Evolutionary conservation across 495 filamentous ascomycete species (phyloP), one percentile per base, ranked within the genome.

Genomic region (Neurospora pannonica): DNA sequence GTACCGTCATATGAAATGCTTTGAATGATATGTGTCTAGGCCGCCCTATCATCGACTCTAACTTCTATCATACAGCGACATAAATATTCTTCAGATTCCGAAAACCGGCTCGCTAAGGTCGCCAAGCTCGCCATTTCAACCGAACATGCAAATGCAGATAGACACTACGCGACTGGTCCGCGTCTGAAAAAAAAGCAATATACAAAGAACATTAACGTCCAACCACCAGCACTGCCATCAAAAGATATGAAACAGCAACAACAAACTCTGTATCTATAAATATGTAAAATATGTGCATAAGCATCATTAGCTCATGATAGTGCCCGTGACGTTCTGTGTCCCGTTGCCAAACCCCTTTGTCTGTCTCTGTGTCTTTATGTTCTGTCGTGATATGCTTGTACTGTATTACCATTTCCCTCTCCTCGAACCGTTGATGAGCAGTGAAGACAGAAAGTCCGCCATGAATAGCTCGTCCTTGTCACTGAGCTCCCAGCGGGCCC

Each of bases 381-480:
- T 67, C 54, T 67, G 54, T 67, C 54, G 54, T 67, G 54, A 67
- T 67, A 34, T 67, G 2, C 13, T 36, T 67, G 54, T 31, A 67
- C 54, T 34, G 28, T 67, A 34, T 67, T 67, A 67, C 54, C 54
- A 67, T 36, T 67, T 67, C 15, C 24, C 24, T 34, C 28, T 19
- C 10, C 15, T 36, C 3, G 28, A 31, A 4, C 54, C 54, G 4
- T 70, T 75, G 46, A 74, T 74, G 3, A 80, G 43, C 0, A 81
- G 36, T 3, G 62, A 48, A n/a, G 36, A 39, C 72, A 81, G n/a
- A 48, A 82, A 81, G 21, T 81, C 78, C 17, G 80, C 72, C 81
- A 86, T 83, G 67, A 83, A 86, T 70, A 80, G 76, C 67, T 82
- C 77, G 9, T 80, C 79, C 2, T 46, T 74, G 9, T 74, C 24